Evolutionary conservation across 495 filamentous ascomycete genomes (phyloP), one percentile per base, ranked within the genome.

Genomic region (Opeltia flavorubescens): DNA sequence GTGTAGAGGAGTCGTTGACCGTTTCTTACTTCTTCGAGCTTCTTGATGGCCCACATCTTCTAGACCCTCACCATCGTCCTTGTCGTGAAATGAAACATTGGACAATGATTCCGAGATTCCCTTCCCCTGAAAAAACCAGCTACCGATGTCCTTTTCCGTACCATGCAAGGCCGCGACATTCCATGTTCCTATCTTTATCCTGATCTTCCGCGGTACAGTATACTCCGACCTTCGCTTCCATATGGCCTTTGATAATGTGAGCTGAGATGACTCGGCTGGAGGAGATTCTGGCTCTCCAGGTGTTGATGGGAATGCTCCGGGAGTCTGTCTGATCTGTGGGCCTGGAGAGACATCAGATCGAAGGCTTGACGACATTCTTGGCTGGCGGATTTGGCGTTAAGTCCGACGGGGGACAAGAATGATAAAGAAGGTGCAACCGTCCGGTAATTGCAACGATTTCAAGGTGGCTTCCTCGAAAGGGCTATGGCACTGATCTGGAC

Each of bases 131-230:
- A 88, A 71, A 57, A 95, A 93, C 89, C 89, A 95, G 25, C 72
- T 77, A 1, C 75, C 83, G 6, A 95, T 66, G 60, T 95, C 89
- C 50, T 83, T 81, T 60, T 94, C 88, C 1, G 86, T 89, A 27
- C 81, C 84, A 31, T 80, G 72, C 47, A 81, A 74, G 1, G 83
- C 78, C 6, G 87, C 93, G 24, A 95, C 86, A 63, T 99, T 99
- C 93, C 93, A 99, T 1, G 82, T 80, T 4, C 88, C 91, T 20
- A 95, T 68, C 56, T 94, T 95, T 54, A 96, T 74, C 47, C 76
- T 77, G 45, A 95, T 74, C 25, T 74, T 72, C 46, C 72, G 71
- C 26, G 78, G 72, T 11, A 72, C 73, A 7, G 79, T 81, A 58
- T 87, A 99, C 55, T 95, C 88, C 30, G 76, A 63, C 50, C 78